Evolutionary conservation across 177 flowering plant genomes (phyloP).

Genomic region (Vitis hybrid): DNA sequence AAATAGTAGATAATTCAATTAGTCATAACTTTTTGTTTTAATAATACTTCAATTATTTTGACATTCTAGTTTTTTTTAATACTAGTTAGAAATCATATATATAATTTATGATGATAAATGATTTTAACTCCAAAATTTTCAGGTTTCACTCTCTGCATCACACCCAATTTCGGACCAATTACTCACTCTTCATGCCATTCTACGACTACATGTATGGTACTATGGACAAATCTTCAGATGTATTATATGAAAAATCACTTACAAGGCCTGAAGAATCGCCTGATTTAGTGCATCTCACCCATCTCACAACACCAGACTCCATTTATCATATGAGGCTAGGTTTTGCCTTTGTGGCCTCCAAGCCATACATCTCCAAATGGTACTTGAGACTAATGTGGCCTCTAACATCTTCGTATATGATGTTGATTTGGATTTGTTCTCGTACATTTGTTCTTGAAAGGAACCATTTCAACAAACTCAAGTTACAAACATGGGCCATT

Average conservation of each 20-base stretch:
- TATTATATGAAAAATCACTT: constrained; percentile 34
- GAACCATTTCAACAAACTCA: constrained; percentile 37
- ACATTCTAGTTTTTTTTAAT: no score
- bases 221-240: constrained; percentile 45
- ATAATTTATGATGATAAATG: no score
- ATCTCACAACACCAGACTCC: constrained; percentile 49
- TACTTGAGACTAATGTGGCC: constrained; percentile 50
- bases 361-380: constrained; percentile 46
- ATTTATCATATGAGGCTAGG: constrained; percentile 57
- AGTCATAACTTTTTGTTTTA: no score
- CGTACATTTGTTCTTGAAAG: constrained; percentile 45
- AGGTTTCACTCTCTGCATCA: constrained; percentile 59
- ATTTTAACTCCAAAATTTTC: not conserved
- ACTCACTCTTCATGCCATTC: constrained; percentile 55
- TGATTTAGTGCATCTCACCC: constrained; percentile 53
- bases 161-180: constrained; percentile 18
- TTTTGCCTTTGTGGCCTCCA: constrained; percentile 44
- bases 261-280: constrained; percentile 28
- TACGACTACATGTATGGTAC: constrained; percentile 59
- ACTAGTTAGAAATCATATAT: no score
- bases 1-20: no score
- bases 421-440: constrained; percentile 34
- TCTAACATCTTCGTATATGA: constrained; percentile 26
- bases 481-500: constrained; percentile 57
- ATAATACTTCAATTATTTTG: no score